These are phyloP conservation scores for Tolypocladium guangdongense DNA, from an alignment of 2,329 filamentous ascomycete genomes.

Conservation along the genomic window DNA sequence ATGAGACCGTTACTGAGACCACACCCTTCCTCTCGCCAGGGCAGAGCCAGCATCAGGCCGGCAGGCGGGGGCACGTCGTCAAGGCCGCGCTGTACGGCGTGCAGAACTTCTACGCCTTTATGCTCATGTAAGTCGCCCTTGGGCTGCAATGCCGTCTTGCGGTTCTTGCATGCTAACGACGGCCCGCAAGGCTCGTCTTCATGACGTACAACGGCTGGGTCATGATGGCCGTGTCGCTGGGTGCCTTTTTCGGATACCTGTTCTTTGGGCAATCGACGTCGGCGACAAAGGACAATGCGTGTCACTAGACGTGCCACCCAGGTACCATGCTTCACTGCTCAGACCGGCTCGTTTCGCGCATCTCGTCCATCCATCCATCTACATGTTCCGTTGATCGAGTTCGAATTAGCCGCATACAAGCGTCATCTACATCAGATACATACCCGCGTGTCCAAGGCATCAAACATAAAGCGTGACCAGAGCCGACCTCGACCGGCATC, in stretches of 20 bases:
- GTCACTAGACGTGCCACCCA: slow-evolving; percentile 50
- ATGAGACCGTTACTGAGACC: slow-evolving; percentile 46
- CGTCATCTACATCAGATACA: neutral
- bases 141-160: neutral
- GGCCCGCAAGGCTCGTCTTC: slow-evolving; percentile 67
- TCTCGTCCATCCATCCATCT: neutral
- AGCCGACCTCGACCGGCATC: neutral
- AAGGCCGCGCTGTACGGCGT: slow-evolving; percentile 79
- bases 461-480: neutral
- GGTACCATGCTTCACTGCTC: neutral
- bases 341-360: neutral
- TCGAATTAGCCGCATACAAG: neutral
- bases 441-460: neutral
- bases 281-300: slow-evolving; percentile 77
- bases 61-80: slow-evolving; percentile 61
- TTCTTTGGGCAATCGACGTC: slow-evolving; percentile 62
- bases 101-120: slow-evolving; percentile 98
- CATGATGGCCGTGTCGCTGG: slow-evolving; percentile 83
- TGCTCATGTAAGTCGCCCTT: slow-evolving; percentile 73
- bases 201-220: slow-evolving; percentile 99
- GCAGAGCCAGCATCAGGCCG: slow-evolving; percentile 50
- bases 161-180: neutral
- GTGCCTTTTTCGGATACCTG: slow-evolving; percentile 81
- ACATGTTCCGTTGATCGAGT: neutral
- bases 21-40: slow-evolving; percentile 60